Percentiles rank a stretch among this genome's conserved stretches.
Conservation (phyloP, 164 flowering plant species). For the Vitis labrusca region DNA sequence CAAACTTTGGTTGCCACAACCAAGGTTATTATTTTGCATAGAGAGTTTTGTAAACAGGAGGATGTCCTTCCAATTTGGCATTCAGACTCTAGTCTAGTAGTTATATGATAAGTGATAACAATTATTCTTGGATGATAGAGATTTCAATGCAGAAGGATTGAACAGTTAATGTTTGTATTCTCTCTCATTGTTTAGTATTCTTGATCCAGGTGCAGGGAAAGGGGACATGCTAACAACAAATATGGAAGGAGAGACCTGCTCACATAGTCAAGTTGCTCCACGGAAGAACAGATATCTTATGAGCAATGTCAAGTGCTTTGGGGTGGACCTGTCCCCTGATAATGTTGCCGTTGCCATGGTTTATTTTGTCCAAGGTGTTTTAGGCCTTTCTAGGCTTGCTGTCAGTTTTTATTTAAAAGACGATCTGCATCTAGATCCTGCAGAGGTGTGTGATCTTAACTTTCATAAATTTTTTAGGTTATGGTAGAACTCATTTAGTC, state of each 20-base stretch:
- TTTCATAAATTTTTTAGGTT: not conserved
- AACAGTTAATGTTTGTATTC: no score
- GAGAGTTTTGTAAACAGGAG: no score
- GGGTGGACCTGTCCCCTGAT: slow-evolving; percentile 93
- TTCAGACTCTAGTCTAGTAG: no score
- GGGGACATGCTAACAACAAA: slow-evolving; percentile 35
- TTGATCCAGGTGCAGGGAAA: slow-evolving; percentile 41
- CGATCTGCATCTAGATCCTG: slow-evolving; percentile 96
- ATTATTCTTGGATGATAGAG: no score
- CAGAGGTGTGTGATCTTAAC: slow-evolving; percentile 61
- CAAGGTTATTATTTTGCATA: no score
- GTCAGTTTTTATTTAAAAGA: slow-evolving; percentile 96
- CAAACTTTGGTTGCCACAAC: no score
- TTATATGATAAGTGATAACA: no score
- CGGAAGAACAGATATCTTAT: slow-evolving; percentile 29
- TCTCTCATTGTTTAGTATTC: slow-evolving; percentile 4
- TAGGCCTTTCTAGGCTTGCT: slow-evolving; percentile 96
- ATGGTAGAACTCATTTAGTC: not conserved
- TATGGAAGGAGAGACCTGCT: slow-evolving; percentile 30
- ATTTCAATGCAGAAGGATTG: no score
- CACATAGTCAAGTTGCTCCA: slow-evolving; percentile 25
- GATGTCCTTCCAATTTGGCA: no score
- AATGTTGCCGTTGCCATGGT: slow-evolving; percentile 97
- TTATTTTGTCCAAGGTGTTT: slow-evolving; percentile 98
- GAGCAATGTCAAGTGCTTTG: slow-evolving; percentile 50